Percentiles rank a stretch among this genome's conserved stretches.
Conservation (phyloP, 495 filamentous ascomycete species). For the Parachaetomium inaequale region DNA sequence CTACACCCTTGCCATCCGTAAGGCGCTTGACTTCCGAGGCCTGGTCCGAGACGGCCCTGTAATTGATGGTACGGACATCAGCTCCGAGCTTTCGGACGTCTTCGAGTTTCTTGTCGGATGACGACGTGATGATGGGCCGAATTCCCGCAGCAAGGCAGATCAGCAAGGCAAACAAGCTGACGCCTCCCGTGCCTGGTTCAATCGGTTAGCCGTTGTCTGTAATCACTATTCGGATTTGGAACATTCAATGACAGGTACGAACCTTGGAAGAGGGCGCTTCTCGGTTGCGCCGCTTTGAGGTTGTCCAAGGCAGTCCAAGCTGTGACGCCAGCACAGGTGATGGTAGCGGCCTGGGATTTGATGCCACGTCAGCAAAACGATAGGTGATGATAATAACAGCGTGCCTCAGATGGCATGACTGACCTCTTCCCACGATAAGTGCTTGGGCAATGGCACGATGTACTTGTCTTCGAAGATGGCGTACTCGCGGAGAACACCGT, state of each 20-base stretch:
- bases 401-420: background rate
- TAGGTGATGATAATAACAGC: background rate
- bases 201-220: background rate
- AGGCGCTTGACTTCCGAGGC: constrained; percentile 22
- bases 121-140: constrained; percentile 32
- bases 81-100: constrained; percentile 19
- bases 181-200: constrained; percentile 20
- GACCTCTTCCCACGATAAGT: constrained; percentile 34
- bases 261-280: constrained; percentile 21
- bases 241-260: background rate
- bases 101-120: constrained; percentile 25
- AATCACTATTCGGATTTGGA: background rate
- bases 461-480: constrained; percentile 29
- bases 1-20: constrained; percentile 34
- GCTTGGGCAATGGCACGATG: constrained; percentile 29
- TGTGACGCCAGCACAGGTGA: constrained; percentile 23
- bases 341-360: constrained; percentile 22
- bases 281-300: constrained; percentile 2
- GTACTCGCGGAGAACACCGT: constrained; percentile 35
- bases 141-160: constrained; percentile 24
- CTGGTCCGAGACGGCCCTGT: constrained; percentile 19
- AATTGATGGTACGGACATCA: constrained; percentile 21
- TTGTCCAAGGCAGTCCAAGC: constrained; percentile 21
- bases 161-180: constrained; percentile 17
- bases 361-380: constrained; percentile 12